These are phyloP conservation scores for Globisporangium okanoganense DNA, from an alignment of 352 stramenopile species.

Conservation along the genomic window DNA sequence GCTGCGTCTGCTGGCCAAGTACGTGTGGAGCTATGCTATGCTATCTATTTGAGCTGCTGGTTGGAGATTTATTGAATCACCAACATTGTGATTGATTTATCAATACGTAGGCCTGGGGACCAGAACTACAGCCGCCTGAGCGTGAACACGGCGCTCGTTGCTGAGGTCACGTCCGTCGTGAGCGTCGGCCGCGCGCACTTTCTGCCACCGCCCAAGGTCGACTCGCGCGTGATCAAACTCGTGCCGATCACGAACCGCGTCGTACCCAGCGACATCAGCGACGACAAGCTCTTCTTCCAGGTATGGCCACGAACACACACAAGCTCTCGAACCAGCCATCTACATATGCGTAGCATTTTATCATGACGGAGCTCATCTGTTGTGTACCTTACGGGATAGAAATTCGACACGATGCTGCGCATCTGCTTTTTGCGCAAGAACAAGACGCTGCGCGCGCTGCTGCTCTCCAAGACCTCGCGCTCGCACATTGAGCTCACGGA, in stretches of 20 bases:
- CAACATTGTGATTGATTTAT: neutral
- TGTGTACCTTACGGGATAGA: too few species aligned
- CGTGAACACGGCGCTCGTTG: constrained; percentile 74
- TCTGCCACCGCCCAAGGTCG: constrained; percentile 74
- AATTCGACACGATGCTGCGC: constrained; percentile 72
- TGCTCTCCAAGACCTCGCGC: constrained; percentile 62
- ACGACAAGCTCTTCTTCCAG: constrained; percentile 53
- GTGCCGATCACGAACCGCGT: constrained; percentile 22
- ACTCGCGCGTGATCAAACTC: constrained; percentile 80
- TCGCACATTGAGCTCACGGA: constrained; percentile 25
- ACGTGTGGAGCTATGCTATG: constrained; percentile 3
- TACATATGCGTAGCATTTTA: too few species aligned
- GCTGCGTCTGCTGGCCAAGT: constrained; percentile 64
- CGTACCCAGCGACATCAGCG: constrained; percentile 9
- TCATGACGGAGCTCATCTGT: too few species aligned
- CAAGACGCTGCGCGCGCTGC: constrained; percentile 76
- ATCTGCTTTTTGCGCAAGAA: constrained; percentile 83
- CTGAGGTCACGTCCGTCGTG: constrained; percentile 56
- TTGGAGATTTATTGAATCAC: neutral
- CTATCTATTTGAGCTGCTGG: neutral
- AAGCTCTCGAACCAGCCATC: too few species aligned
- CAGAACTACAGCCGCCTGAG: constrained; percentile 82
- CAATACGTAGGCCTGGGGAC: constrained; percentile 37
- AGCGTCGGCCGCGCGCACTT: constrained; percentile 63
- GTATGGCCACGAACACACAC: too few species aligned